Percentiles rank a stretch among this genome's conserved stretches.
phyloP scores from a whole-genome alignment of 352 stramenopile species.

The Phytophthora colocasiae region DNA sequence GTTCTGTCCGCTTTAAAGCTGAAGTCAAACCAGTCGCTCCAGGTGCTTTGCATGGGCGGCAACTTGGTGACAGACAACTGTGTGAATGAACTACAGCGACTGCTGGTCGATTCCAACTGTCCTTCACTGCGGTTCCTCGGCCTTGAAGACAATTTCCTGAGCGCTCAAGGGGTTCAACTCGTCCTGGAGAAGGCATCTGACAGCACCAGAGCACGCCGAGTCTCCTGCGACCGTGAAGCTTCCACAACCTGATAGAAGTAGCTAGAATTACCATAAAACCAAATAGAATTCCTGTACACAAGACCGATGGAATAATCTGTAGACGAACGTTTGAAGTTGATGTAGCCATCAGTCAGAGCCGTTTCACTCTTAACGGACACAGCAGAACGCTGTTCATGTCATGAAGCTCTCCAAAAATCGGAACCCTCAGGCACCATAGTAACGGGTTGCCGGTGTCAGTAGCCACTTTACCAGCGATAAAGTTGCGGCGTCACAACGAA shows the following conservation, averaged over 20 bases:
- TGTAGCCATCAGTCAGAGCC: background rate
- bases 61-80: slow-evolving; percentile 88
- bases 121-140: slow-evolving; percentile 72
- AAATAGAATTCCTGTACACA: slow-evolving; percentile 32
- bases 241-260: slow-evolving; percentile 28
- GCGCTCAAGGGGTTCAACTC: slow-evolving; percentile 59
- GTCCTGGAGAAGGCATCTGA: slow-evolving; percentile 65
- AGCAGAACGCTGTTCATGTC: too few species aligned
- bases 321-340: slow-evolving; percentile 25
- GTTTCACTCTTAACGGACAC: too few species aligned
- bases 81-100: slow-evolving; percentile 50
- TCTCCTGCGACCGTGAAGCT: slow-evolving; percentile 49
- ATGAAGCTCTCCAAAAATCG: too few species aligned
- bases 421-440: background rate
- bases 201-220: slow-evolving; percentile 52
- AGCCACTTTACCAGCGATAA: slow-evolving; percentile 1
- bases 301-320: slow-evolving; percentile 9
- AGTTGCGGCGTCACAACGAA: background rate
- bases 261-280: slow-evolving; percentile 11
- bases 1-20: slow-evolving; percentile 46
- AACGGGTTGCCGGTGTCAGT: slow-evolving; percentile 9
- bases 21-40: slow-evolving; percentile 39
- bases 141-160: slow-evolving; percentile 86
- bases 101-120: slow-evolving; percentile 48
- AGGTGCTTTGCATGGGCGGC: slow-evolving; percentile 80